A percentile compares a stretch with the other conserved stretches of the same genome.
These are phyloP conservation scores for Polyplosphaeria fusca DNA, from an alignment of 495 filamentous ascomycete genomes.

Conservation along the genomic window DNA sequence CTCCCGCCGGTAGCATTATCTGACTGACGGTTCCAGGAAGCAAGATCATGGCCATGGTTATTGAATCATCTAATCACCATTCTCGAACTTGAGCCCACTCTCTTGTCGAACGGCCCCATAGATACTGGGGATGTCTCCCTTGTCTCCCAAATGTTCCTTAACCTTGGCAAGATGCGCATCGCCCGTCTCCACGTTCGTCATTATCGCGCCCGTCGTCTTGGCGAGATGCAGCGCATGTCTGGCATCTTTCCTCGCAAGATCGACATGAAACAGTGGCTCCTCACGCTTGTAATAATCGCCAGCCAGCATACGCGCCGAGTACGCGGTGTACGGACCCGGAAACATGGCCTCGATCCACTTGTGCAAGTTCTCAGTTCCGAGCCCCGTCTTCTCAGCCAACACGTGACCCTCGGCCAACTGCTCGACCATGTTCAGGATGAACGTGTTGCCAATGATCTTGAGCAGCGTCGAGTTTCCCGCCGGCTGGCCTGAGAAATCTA, in stretches of 20 bases:
- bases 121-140: conserved; percentile 79
- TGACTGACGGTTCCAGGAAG: too few relatives aligned
- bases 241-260: conserved; percentile 82
- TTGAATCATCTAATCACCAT: conserved; percentile 22
- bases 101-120: conserved; percentile 73
- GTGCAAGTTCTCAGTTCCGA: conserved; percentile 68
- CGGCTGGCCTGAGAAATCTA: conserved; percentile 65
- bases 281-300: conserved; percentile 72
- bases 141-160: conserved; percentile 67
- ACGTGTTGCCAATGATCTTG: conserved; percentile 84
- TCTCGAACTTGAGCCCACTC: conserved; percentile 69
- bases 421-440: conserved; percentile 80
- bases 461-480: conserved; percentile 59
- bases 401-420: conserved; percentile 71
- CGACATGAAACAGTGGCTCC: conserved; percentile 81
- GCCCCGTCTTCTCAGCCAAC: conserved; percentile 74
- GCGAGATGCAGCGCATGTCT: conserved; percentile 70
- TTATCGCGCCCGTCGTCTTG: conserved; percentile 54
- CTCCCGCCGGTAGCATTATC: too few relatives aligned
- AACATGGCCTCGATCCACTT: conserved; percentile 65
- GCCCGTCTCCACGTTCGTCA: conserved; percentile 64
- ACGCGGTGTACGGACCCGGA: conserved; percentile 63
- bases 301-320: conserved; percentile 66
- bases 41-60: too few relatives aligned
- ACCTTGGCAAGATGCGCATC: conserved; percentile 67